These are phyloP conservation scores for Naganishia vaughanmartiniae DNA, from an alignment of 768 basidiomycete species.

Conservation along the genomic window DNA sequence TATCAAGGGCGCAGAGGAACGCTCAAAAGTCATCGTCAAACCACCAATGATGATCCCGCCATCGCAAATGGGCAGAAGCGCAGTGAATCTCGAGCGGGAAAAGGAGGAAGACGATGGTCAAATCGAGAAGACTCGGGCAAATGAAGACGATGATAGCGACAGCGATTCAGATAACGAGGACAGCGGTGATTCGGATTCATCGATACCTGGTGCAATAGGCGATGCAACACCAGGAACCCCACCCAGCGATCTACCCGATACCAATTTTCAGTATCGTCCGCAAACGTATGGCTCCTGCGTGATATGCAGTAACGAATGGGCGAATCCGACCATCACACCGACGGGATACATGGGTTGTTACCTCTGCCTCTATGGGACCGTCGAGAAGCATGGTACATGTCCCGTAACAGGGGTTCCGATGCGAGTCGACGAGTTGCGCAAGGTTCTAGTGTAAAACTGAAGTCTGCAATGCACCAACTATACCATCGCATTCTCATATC, in stretches of 20 bases:
- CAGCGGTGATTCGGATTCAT: slow-evolving; percentile 5
- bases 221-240: slow-evolving; percentile 22
- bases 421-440: slow-evolving; percentile 76
- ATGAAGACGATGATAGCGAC: slow-evolving; percentile 8
- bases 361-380: slow-evolving; percentile 78
- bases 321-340: slow-evolving; percentile 84
- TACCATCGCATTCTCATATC: neutral
- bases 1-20: neutral
- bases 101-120: neutral
- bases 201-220: slow-evolving; percentile 2
- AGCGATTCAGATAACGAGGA: slow-evolving; percentile 13
- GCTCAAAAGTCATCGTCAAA: slow-evolving; percentile 19
- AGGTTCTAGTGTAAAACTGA: slow-evolving; percentile 59
- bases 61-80: slow-evolving; percentile 13
- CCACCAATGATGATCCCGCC: slow-evolving; percentile 29
- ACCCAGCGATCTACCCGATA: slow-evolving; percentile 56
- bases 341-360: slow-evolving; percentile 96
- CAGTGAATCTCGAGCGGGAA: slow-evolving; percentile 21
- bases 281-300: slow-evolving; percentile 80
- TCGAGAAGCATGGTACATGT: slow-evolving; percentile 73
- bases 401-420: slow-evolving; percentile 71
- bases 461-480: neutral
- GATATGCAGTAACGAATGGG: slow-evolving; percentile 67
- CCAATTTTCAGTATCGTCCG: slow-evolving; percentile 52
- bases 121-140: neutral